These are phyloP conservation scores for Russula griseocarnosa DNA, from an alignment of 768 basidiomycete genomes.

Conservation along the genomic window DNA sequence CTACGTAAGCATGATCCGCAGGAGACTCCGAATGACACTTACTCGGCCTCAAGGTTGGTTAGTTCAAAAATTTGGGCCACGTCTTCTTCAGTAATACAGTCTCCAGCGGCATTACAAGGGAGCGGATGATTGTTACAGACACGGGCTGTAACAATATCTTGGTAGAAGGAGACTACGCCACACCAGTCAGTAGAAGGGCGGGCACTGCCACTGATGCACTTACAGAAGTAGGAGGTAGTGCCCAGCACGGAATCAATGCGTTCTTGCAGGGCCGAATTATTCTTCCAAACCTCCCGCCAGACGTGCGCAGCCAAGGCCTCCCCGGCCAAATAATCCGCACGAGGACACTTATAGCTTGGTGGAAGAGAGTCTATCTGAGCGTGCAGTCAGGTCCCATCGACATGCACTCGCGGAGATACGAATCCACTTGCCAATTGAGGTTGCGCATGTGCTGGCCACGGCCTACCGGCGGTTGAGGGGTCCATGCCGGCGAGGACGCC, in stretches of 20 bases:
- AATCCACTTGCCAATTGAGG: slow-evolving; percentile 37
- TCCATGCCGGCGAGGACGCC: slow-evolving; percentile 47
- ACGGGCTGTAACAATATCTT: slow-evolving; percentile 46
- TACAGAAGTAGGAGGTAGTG: slow-evolving; percentile 32
- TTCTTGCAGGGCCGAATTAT: slow-evolving; percentile 36
- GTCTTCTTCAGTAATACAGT: slow-evolving; percentile 42
- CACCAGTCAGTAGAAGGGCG: neutral
- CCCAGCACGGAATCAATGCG: slow-evolving; percentile 36
- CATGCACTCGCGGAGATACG: neutral
- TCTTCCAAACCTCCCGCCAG: slow-evolving; percentile 44
- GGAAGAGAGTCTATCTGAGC: slow-evolving; percentile 45
- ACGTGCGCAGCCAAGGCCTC: slow-evolving; percentile 42
- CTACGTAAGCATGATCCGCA: neutral
- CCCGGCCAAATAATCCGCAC: slow-evolving; percentile 38
- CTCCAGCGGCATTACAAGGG: slow-evolving; percentile 43
- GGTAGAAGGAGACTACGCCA: slow-evolving; percentile 44
- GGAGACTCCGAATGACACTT: slow-evolving; percentile 7
- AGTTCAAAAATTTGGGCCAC: slow-evolving; percentile 34
- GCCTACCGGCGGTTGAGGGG: slow-evolving; percentile 31
- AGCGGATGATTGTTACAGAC: slow-evolving; percentile 43
- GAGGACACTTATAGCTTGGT: slow-evolving; percentile 43
- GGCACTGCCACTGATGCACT: slow-evolving; percentile 22
- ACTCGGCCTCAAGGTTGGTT: slow-evolving; percentile 39
- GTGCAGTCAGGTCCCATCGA: neutral
- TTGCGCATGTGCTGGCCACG: slow-evolving; percentile 41